These are phyloP conservation scores for Fomitopsis palustris DNA, from an alignment of 1,284 basidiomycete species.

Conservation along the genomic window DNA sequence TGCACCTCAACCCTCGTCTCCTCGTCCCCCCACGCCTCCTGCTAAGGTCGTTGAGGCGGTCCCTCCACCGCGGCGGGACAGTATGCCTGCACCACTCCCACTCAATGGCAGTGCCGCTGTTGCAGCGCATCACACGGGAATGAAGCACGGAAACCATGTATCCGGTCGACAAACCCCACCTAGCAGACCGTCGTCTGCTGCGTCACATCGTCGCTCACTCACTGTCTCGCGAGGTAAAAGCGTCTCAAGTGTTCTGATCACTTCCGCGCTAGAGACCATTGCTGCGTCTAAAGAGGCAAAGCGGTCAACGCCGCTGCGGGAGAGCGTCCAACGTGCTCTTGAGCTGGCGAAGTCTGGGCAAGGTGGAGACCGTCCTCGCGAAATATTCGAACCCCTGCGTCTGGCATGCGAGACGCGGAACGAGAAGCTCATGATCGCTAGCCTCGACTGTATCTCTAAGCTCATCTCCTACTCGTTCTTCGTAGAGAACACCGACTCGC, in stretches of 20 bases:
- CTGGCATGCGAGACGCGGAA: slow-evolving; percentile 91
- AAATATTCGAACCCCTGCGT: slow-evolving; percentile 90
- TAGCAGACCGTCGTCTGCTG: slow-evolving; percentile 21
- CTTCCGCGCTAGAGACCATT: slow-evolving; percentile 86
- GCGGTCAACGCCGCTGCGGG: slow-evolving; percentile 75
- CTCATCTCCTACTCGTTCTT: slow-evolving; percentile 97
- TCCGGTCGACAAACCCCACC: slow-evolving; percentile 3
- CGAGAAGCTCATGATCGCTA: slow-evolving; percentile 91
- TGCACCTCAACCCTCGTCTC: neutral
- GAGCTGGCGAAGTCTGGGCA: slow-evolving; percentile 76
- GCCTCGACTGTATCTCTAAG: slow-evolving; percentile 94
- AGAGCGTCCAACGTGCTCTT: slow-evolving; percentile 79
- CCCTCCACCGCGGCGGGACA: slow-evolving; percentile 20
- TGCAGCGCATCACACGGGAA: slow-evolving; percentile 10
- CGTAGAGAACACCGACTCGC: slow-evolving; percentile 53
- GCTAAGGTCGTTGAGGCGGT: slow-evolving; percentile 19
- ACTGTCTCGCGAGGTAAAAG: slow-evolving; percentile 70
- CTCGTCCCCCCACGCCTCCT: slow-evolving; percentile 25
- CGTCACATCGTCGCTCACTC: slow-evolving; percentile 53
- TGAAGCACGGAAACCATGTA: slow-evolving; percentile 17
- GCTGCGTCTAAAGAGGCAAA: slow-evolving; percentile 88
- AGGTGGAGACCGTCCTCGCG: slow-evolving; percentile 70
- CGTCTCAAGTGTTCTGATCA: slow-evolving; percentile 77
- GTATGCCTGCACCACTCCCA: slow-evolving; percentile 13
- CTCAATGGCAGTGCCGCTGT: slow-evolving; percentile 13